These are phyloP conservation scores for Trichoderma lentiforme DNA, from an alignment of 2,329 filamentous ascomycete species.

Conservation along the genomic window DNA sequence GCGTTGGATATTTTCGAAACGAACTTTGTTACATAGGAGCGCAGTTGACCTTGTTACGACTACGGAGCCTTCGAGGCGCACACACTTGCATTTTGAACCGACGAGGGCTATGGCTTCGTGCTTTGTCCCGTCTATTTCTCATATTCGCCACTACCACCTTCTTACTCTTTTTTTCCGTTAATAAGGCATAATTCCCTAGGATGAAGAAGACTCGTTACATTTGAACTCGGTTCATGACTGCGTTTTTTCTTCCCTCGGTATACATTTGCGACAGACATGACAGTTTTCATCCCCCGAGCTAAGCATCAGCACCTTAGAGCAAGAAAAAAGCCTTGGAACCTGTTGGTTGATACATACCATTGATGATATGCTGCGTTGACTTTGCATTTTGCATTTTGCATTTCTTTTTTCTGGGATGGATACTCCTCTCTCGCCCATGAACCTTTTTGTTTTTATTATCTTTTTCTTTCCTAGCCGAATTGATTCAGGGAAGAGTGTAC, in stretches of 20 bases:
- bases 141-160: not conserved
- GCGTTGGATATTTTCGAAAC: conserved; percentile 8
- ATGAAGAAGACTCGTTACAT: not conserved
- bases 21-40: conserved; percentile 2
- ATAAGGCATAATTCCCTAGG: conserved; percentile 12
- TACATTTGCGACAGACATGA: not conserved
- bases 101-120: not conserved
- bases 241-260: not conserved
- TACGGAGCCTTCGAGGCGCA: not conserved
- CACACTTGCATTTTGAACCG: conserved; percentile 8
- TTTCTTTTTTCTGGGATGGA: not conserved
- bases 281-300: not conserved
- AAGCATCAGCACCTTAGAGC: conserved; percentile 14
- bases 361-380: conserved; percentile 15
- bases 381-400: not conserved
- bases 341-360: conserved; percentile 9
- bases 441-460: not conserved
- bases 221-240: not conserved
- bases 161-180: not conserved
- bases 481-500: conserved; percentile 4
- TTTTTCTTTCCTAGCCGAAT: not conserved
- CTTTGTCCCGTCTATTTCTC: not conserved
- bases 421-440: not conserved
- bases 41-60: conserved; percentile 5
- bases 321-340: conserved; percentile 7